Base-by-base conservation (phyloP, 176 grass and related monocot genomes). In the Oryza punctata region DNA sequence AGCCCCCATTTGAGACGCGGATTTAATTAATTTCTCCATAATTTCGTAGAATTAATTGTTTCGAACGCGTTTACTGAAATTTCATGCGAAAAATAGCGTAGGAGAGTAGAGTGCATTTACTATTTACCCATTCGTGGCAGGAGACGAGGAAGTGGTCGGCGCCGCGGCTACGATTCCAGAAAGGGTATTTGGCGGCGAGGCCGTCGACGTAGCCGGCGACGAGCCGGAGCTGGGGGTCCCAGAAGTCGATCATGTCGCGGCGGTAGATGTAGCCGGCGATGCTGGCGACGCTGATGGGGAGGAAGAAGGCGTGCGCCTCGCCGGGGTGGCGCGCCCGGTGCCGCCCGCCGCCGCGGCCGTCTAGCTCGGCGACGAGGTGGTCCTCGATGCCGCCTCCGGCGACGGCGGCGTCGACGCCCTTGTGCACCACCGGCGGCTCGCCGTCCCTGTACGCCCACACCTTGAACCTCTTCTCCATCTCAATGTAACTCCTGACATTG, bases 221-320 rank as follows among this genome's bases (percentile, higher is more conserved):
- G 29, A 90, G 86, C 26, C 73, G 41, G 13, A 67, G 57, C 41
- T 83, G 66, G 3, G 88, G 84, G 24, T 45, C 66, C 79, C 80
- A 68, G 59, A 71, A 83, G 68, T 87, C 78, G 46, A 70, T 71
- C 85, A 82, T 87, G 35, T 78, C 73, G 32, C 63, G 84, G 23
- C 75, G 65, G 79, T 87, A 75, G 52, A 87, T 78, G 64, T 90
- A 82, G 19, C 35, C 74, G 6, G 78, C 73, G 35, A 90, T 78
- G 65, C 75, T 83, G 27, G 14, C 59, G 3, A 86, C 70, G 63
- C 80, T 91, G 41, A 87, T 74, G 28, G 89, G 89, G 18, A 91
- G 89, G 35, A 87, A 87, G 84, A 87, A 91, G 54, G 75, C 69
- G 60, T 91, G 85, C 7, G 76, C 89, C 65, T 91, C 81, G 60